A percentile compares a stretch with the other conserved stretches of the same genome.
Evolutionary conservation across 352 stramenopile genomes (phyloP).

Genomic region (Pythium aristosporum): DNA sequence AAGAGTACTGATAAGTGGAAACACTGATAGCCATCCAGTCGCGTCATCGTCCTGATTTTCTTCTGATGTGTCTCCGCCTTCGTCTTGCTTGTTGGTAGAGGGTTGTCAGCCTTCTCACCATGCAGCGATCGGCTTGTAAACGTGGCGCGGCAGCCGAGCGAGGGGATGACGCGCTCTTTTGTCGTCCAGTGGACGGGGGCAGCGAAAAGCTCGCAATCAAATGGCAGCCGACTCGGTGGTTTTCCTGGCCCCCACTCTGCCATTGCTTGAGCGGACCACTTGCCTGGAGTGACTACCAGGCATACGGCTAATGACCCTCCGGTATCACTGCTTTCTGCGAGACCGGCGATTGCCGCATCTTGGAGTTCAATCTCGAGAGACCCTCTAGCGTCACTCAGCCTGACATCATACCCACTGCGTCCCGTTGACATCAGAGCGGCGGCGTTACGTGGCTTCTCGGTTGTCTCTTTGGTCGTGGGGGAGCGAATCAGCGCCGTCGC

Average conservation of each 20-base stretch:
- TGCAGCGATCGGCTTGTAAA: neutral
- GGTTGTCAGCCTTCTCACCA: neutral
- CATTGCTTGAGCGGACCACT: constrained; percentile 5
- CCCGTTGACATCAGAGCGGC: neutral
- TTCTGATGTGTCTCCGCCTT: neutral
- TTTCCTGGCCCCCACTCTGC: neutral
- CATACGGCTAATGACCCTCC: neutral
- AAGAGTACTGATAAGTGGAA: constrained; percentile 24
- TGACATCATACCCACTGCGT: neutral
- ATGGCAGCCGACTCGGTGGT: neutral
- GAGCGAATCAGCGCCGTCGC: neutral
- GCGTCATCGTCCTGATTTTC: neutral
- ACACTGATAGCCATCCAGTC: neutral
- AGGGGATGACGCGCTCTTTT: constrained; percentile 23
- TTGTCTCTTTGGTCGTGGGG: neutral
- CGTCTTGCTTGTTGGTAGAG: neutral
- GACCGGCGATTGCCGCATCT: neutral
- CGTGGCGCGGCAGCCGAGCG: neutral
- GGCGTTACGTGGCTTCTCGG: neutral
- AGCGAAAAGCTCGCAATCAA: neutral
- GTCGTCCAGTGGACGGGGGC: constrained; percentile 14
- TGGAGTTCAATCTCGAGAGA: constrained; percentile 10
- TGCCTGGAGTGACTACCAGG: constrained; percentile 5
- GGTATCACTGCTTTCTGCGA: neutral
- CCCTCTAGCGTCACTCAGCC: constrained; percentile 4